These are phyloP conservation scores for Termitomyces eurrhizus DNA, from an alignment of 768 basidiomycete species.

Conservation along the genomic window DNA sequence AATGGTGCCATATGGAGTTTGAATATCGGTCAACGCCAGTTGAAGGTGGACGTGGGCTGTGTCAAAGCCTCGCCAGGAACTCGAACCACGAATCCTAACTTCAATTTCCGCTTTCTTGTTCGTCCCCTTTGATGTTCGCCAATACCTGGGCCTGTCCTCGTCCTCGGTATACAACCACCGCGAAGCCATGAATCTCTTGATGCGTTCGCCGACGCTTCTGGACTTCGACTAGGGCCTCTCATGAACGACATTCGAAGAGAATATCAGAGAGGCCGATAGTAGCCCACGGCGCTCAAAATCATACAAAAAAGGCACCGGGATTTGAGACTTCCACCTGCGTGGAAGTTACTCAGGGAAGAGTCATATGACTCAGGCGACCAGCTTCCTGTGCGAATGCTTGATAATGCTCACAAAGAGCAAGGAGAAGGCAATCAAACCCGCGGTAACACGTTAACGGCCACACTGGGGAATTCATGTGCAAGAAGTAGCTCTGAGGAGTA, in stretches of 20 bases:
- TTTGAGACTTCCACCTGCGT: conserved; percentile 28
- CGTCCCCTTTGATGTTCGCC: conserved; percentile 19
- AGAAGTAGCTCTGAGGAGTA: conserved; percentile 28
- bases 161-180: conserved; percentile 21
- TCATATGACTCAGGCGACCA: conserved; percentile 37
- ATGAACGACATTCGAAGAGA: conserved; percentile 10
- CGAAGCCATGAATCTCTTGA: conserved; percentile 53
- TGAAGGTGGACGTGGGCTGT: conserved; percentile 16
- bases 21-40: conserved; percentile 11
- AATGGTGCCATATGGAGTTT: conserved; percentile 8
- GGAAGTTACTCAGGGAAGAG: conserved; percentile 31
- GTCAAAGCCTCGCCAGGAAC: conserved; percentile 22
- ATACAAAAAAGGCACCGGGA: conserved; percentile 49
- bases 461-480: conserved; percentile 14
- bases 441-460: conserved; percentile 7
- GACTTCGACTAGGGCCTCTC: conserved; percentile 31
- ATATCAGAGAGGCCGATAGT: conserved; percentile 23
- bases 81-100: conserved; percentile 5
- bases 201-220: conserved; percentile 51
- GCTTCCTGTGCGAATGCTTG: conserved; percentile 39
- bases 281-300: conserved; percentile 52
- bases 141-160: conserved; percentile 2
- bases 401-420: conserved; percentile 10
- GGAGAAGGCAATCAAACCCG: conserved; percentile 6
- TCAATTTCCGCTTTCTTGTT: conserved; percentile 26